Evolutionary conservation across 345 rosid genomes (phyloP), one percentile per base, ranked within the genome.

Genomic region (Mangifera indica): DNA sequence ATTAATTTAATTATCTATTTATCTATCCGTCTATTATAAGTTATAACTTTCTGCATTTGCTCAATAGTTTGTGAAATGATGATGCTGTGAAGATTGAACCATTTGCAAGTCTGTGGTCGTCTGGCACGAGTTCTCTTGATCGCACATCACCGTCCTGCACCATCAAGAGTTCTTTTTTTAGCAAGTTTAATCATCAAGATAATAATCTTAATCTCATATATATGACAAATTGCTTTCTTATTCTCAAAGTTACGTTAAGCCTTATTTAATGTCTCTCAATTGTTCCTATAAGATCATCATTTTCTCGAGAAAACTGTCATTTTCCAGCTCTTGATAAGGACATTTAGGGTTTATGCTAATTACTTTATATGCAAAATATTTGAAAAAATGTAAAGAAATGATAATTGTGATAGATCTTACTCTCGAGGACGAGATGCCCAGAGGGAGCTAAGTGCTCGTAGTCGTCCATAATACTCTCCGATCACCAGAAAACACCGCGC

Each of bases 381-480:
- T 34, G 6, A 34, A n/a, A n/a, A n/a, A n/a, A n/a, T n/a, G n/a
- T n/a, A 29, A 29, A 29, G 32, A 29, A 29, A n/a, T n/a, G n/a
- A 34, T 34, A 3, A 34, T 34, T 40, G 55, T 40, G 8, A 22
- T 20, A 2, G 10, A 20, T 25, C 90, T 83, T 85, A 92, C 98
- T 92, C 98, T 81, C 97, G 80, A 13, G 99, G 97, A 63, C 96
- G 97, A 57, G 98, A 89, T 17, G 84, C 81, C 98, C 99, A 92
- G 15, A 95, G 85, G 26, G 98, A 87, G 56, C 97, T 92, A 63
- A 95, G 87, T 0, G 99, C 98, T 58, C 99, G 85, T 46, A 95
- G 79, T 34, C 99, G 86, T 1, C 88, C 96, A 12, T 91, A 87
- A 45, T 88, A 95, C 69, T 95, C 99, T 74, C 93, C 97, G 49